Evolutionary conservation across 169 alveolate genomes (phyloP).

Genomic region (Plasmodium berghei): DNA sequence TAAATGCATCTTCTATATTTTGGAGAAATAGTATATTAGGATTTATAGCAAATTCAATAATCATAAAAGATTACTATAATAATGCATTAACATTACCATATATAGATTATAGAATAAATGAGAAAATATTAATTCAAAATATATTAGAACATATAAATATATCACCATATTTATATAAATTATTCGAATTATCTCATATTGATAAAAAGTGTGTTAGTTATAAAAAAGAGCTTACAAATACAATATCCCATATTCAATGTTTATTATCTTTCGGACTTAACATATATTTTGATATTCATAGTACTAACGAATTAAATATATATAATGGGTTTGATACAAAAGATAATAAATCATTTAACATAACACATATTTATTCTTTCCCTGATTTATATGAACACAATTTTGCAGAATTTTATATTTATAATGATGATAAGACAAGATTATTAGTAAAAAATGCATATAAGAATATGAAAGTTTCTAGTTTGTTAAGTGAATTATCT

Average conservation of each 20-base stretch:
- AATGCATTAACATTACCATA: conserved; percentile 49
- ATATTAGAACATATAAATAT: conserved; percentile 37
- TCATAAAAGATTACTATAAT: conserved; percentile 31
- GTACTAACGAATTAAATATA: conserved; percentile 20
- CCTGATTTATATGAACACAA: conserved; percentile 47
- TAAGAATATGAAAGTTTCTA: conserved; percentile 58
- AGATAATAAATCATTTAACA: conserved; percentile 32
- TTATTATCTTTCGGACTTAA: conserved; percentile 57
- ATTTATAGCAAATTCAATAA: conserved; percentile 67
- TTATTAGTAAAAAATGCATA: conserved; percentile 46
- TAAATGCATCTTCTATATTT: conserved; percentile 57
- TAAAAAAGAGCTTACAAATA: conserved; percentile 47
- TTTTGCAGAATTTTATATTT: conserved; percentile 42
- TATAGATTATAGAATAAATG: conserved; percentile 46
- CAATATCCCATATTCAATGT: conserved; percentile 74
- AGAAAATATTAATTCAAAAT: conserved; percentile 65
- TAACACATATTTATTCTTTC: conserved; percentile 70
- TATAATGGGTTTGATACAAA: conserved; percentile 45
- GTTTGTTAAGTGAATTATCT: conserved; percentile 52
- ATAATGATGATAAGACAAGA: conserved; percentile 46
- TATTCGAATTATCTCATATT: conserved; percentile 56
- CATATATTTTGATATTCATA: conserved; percentile 58
- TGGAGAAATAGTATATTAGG: conserved; percentile 73
- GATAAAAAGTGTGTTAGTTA: conserved; percentile 58
- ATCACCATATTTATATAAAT: conserved; percentile 68